These are phyloP conservation scores for Pestalotiopsis sp. DNA, from an alignment of 2,329 filamentous ascomycete genomes.

Conservation along the genomic window DNA sequence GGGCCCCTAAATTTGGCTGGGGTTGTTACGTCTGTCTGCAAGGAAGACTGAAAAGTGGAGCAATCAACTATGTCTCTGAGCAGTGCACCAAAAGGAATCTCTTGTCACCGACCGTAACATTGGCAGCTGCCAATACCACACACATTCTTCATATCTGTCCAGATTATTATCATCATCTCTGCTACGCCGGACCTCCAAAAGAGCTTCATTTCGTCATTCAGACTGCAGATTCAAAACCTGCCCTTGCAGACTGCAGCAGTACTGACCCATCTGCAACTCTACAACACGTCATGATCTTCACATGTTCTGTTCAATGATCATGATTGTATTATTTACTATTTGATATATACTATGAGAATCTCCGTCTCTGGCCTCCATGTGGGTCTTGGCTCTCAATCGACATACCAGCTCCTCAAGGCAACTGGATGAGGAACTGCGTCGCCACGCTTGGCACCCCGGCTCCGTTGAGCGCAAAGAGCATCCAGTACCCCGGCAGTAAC, in stretches of 20 bases:
- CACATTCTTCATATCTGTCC: background rate
- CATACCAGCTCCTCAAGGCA: conserved; percentile 11
- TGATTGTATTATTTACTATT: too few species aligned
- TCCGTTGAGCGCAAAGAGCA: conserved; percentile 47
- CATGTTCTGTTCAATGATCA: too few species aligned
- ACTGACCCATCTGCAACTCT: too few species aligned
- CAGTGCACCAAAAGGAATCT: background rate
- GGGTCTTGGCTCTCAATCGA: background rate
- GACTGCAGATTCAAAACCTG: background rate
- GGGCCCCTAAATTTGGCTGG: background rate
- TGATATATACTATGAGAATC: too few species aligned
- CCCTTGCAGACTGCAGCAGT: background rate
- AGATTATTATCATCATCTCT: background rate
- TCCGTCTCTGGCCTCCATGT: background rate
- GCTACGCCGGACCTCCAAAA: too few species aligned
- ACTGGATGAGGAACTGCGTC: conserved; percentile 35
- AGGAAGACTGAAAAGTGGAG: background rate
- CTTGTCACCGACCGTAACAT: background rate
- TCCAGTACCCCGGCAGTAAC: conserved; percentile 49
- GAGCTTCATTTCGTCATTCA: background rate
- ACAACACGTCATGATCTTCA: too few species aligned
- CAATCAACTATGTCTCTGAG: background rate
- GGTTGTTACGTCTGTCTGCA: background rate
- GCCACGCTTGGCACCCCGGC: conserved; percentile 46
- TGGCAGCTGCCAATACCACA: background rate